phyloP scores from a whole-genome alignment of 2,329 filamentous ascomycete genomes.

The Ascochyta clinopodiicola region DNA sequence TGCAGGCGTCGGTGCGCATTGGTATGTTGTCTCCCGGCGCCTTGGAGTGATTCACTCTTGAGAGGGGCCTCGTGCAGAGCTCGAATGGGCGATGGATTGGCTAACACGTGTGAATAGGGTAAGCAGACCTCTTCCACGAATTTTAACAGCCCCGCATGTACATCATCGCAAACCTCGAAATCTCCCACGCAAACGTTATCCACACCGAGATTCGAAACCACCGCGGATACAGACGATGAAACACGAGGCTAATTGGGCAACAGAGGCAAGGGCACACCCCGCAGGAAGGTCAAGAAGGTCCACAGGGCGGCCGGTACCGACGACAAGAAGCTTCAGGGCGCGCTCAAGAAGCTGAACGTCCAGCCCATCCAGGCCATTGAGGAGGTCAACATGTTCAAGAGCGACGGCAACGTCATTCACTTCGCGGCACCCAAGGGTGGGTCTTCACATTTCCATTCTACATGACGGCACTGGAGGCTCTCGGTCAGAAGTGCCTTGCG shows the following conservation, averaged over 20 bases:
- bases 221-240: background rate
- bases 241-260: constrained; percentile 35
- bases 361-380: constrained; percentile 99
- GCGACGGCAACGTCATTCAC: constrained; percentile 99
- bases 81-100: constrained; percentile 20
- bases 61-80: constrained; percentile 8
- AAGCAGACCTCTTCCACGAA: constrained; percentile 34
- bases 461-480: background rate
- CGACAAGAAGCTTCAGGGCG: constrained; percentile 98
- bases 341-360: constrained; percentile 99
- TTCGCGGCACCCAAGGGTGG: constrained; percentile 96
- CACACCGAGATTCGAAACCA: background rate
- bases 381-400: constrained; percentile 99
- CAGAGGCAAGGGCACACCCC: constrained; percentile 96
- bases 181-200: background rate
- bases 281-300: constrained; percentile 98
- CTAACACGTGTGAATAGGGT: constrained; percentile 39
- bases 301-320: constrained; percentile 91
- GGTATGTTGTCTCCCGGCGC: constrained; percentile 41
- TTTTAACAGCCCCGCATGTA: constrained; percentile 29
- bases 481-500: constrained; percentile 1
- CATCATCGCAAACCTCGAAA: constrained; percentile 12
- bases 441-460: constrained; percentile 33
- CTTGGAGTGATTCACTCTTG: background rate
- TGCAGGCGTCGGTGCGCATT: constrained; percentile 54